These are phyloP conservation scores for Ophiobolus disseminans DNA, from an alignment of 2,329 filamentous ascomycete species.

Conservation along the genomic window DNA sequence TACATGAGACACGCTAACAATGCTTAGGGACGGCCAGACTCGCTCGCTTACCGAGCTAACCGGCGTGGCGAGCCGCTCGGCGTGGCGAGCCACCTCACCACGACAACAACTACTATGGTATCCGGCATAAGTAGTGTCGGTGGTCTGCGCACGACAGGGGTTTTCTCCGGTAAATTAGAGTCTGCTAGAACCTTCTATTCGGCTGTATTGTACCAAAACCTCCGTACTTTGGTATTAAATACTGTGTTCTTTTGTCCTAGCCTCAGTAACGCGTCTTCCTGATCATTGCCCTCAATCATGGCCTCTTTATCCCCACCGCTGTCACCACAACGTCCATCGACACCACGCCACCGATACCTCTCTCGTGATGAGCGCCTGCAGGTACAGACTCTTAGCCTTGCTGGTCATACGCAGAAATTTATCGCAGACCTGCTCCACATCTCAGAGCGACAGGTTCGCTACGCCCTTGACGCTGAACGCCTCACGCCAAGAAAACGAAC, in stretches of 20 bases:
- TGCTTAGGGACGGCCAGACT: too few relatives aligned
- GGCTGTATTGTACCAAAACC: not conserved
- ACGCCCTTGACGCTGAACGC: not conserved
- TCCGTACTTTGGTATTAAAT: not conserved
- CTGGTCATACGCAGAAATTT: constrained; percentile 1
- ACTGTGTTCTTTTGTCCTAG: not conserved
- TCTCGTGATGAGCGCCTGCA: constrained; percentile 2
- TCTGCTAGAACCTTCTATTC: too few relatives aligned
- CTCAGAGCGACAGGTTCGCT: constrained; percentile 3
- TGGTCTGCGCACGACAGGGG: too few relatives aligned
- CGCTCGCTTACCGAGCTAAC: too few relatives aligned
- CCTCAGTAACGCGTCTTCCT: not conserved
- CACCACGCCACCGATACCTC: not conserved
- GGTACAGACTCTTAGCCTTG: not conserved
- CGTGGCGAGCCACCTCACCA: too few relatives aligned
- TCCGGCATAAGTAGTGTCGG: too few relatives aligned
- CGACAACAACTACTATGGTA: too few relatives aligned
- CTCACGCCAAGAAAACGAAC: constrained; percentile 3
- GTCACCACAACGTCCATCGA: too few relatives aligned
- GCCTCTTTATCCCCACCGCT: not conserved
- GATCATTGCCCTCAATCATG: not conserved
- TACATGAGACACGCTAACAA: too few relatives aligned
- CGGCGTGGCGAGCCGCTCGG: too few relatives aligned
- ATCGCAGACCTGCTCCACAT: constrained; percentile 1
- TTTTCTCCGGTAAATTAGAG: too few relatives aligned